Percentiles rank a stretch among this genome's conserved stretches.
These are phyloP conservation scores for Shiraia sp. DNA, from an alignment of 2,329 filamentous ascomycete genomes.

Conservation along the genomic window DNA sequence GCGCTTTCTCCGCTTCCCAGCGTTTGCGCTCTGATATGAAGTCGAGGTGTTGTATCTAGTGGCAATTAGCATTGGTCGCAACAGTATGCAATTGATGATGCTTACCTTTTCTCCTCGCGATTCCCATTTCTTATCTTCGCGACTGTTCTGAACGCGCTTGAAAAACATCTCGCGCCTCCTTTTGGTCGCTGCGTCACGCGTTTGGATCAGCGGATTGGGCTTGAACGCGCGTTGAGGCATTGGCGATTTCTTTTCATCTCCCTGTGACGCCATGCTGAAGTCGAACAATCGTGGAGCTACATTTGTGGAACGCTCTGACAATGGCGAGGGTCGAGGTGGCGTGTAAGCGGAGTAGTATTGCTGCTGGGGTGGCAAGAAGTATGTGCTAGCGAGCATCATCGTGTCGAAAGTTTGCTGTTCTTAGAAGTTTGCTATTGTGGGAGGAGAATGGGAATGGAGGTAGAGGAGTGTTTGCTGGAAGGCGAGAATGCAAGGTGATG, in stretches of 20 bases:
- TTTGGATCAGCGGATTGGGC: slow-evolving; percentile 65
- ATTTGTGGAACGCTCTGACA: slow-evolving; percentile 51
- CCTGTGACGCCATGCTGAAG: slow-evolving; percentile 32
- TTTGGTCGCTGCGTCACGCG: slow-evolving; percentile 65
- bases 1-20: slow-evolving; percentile 51
- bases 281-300: slow-evolving; percentile 27
- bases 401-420: slow-evolving; percentile 2
- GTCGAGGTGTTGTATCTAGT: slow-evolving; percentile 54
- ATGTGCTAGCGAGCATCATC: slow-evolving; percentile 37
- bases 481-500: background rate
- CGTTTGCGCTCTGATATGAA: slow-evolving; percentile 48
- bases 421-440: no score
- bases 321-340: slow-evolving; percentile 47
- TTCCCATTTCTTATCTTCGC: slow-evolving; percentile 53
- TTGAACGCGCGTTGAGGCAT: slow-evolving; percentile 52
- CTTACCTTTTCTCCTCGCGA: slow-evolving; percentile 52
- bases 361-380: slow-evolving; percentile 21
- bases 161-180: slow-evolving; percentile 70
- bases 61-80: slow-evolving; percentile 7
- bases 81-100: background rate
- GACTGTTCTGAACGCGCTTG: slow-evolving; percentile 55
- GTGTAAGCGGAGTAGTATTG: slow-evolving; percentile 33
- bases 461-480: background rate
- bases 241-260: slow-evolving; percentile 18
- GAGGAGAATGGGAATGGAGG: background rate